Base-by-base conservation (phyloP, 495 filamentous ascomycete genomes). In the Penicillium nucicola region DNA sequence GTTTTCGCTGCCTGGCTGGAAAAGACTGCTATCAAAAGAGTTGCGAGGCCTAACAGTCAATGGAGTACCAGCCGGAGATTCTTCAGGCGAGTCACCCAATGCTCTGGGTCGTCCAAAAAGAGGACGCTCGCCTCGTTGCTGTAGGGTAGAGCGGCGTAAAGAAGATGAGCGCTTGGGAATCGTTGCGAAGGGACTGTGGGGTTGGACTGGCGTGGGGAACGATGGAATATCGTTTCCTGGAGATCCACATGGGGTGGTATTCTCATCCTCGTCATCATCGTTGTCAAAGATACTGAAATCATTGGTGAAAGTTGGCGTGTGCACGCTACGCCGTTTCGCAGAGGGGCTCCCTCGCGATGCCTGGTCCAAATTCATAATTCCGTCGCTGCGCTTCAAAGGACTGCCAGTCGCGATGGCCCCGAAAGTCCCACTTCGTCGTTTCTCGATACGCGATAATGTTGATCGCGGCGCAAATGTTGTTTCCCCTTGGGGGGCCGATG, bases 311-410 rank as follows among this genome's bases (percentile, higher is more conserved):
- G 71, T 81, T 0, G 82, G 73, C 10, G 83, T 83, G 56, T 93
- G 88, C 31, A 92, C 69, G 63, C 90, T 95, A 50, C 92, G 82
- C 38, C 92, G 78, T 76, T 97, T 97, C 11, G 88, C 83, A 17
- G 89, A 85, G 2, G 92, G 90, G 56, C 88, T 96, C 31, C 85
- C 89, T n/a, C 85, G 74, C 50, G 77, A 82, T 13, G 83, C 71
- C 42, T 86, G 84, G 54, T 95, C 92, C 12, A 95, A 66, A 59
- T 88, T 88, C 87, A 95, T 93, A 12, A 86, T 85, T 5, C 87
- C 86, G 67, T 98, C 93, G 58, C 84, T 95, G 41, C 95, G 83
- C 71, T 97, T 97, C 37, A 98, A 70, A 0, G 93, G 93, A 63
- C 92, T 97, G 23, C 86, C 84, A 39, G 86, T 83, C 13, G 84